Base-by-base conservation (phyloP, 148 eudicot species). In the Rhododendron vialii region DNA sequence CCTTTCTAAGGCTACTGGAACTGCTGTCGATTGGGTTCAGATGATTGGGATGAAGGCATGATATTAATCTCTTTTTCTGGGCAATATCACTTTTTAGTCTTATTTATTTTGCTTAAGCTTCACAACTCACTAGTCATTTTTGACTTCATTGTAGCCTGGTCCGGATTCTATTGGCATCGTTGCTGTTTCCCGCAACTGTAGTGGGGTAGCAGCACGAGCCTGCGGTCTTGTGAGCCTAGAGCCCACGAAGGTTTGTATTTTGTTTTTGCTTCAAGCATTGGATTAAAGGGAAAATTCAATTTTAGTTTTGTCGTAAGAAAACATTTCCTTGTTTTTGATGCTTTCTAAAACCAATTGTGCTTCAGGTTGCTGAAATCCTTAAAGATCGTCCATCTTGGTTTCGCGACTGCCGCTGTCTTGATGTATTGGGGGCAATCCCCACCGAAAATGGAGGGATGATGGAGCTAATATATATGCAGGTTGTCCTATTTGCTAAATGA, bases 351-450 rank as follows among this genome's bases (percentile, higher is more conserved):
- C 81, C 82, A 14, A 84, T 51, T 45, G 3, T 83, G 26, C 33
- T 76, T 80, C 82, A 93, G 95, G 90, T 90, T 35, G 93, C 91
- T 51, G 95, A 93, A 87, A 93, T 93, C 85, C 93, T 92, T 79
- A 92, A 93, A 92, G 93, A 93, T 92, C 95, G 95, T 84, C 85
- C 90, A 45, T 91, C 95, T 88, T 93, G 95, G 95, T 92, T 71
- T 75, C 94, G 91, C 35, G 95, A 93, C 71, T 92, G 93, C 85
- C 92, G 95, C 11, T 88, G 92, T 84, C 86, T 92, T 84, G 92
- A 93, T 85, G 88, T 93, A 28, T 84, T 87, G 50, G 92, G 91
- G 87, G 89, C 87, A 30, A 86, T 93, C 33, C 91, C 94, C 77
- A 89, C 93, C 3, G 93, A 86, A 82, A 93, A 92, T 88, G 94